Conservation (phyloP, 441 rosid species). For the Geranium incanum region DNA sequence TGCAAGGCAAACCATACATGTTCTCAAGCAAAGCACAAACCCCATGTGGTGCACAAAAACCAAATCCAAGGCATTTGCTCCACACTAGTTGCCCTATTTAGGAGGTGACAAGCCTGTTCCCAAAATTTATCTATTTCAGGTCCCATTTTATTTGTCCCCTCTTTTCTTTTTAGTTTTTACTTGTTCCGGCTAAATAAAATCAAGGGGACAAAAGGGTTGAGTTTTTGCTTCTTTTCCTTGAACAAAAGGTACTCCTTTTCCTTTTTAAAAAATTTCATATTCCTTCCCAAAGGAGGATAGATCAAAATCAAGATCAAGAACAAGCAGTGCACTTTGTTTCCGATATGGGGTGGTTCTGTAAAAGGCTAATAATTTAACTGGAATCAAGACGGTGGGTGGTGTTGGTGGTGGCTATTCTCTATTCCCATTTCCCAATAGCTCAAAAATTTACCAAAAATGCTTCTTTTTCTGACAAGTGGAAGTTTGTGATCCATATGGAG, state of each 20-base stretch:
- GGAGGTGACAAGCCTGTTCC: slow-evolving; percentile 24
- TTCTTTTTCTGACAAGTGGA: neutral
- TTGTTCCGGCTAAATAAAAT: neutral
- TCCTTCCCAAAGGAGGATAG: neutral
- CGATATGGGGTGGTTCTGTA: neutral
- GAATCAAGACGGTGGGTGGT: neutral
- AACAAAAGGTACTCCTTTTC: neutral
- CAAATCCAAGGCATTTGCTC: slow-evolving; percentile 19
- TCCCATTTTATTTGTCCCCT: slow-evolving; percentile 25
- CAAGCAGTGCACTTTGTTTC: neutral
- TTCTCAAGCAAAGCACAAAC: slow-evolving; percentile 22
- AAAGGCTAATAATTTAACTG: neutral
- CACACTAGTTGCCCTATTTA: slow-evolving; percentile 21
- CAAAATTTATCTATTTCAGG: slow-evolving; percentile 19
- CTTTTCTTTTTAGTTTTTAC: neutral
- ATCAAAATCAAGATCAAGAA: neutral
- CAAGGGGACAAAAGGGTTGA: neutral
- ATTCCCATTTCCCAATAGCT: neutral
- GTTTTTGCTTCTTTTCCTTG: neutral
- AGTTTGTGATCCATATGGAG: neutral
- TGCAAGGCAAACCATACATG: slow-evolving; percentile 32
- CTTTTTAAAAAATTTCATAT: too few species aligned
- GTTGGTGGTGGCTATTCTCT: slow-evolving; percentile 5
- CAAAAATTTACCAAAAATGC: neutral
- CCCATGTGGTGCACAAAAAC: slow-evolving; percentile 31